Evolutionary conservation across 306 rosid genomes (phyloP).

Genomic region (Lupinus albus): DNA sequence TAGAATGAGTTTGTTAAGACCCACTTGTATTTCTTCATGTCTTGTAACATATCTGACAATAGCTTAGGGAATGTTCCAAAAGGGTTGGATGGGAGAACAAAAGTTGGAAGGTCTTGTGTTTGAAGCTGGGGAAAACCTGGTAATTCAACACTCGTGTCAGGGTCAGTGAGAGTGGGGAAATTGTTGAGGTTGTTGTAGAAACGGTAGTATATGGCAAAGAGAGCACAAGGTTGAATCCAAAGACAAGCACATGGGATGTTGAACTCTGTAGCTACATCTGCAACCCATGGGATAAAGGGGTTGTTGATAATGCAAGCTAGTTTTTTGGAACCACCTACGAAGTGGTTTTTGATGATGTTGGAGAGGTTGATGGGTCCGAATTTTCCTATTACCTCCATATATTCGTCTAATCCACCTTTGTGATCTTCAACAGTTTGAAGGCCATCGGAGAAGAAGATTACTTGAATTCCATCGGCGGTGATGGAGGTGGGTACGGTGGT

Average conservation of each 20-base stretch:
- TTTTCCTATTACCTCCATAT: conserved; percentile 40
- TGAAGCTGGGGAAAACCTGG: conserved; percentile 49
- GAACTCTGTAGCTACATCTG: conserved; percentile 44
- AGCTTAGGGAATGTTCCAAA: conserved; percentile 4
- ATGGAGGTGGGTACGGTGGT: conserved; percentile 35
- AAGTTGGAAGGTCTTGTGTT: conserved; percentile 54
- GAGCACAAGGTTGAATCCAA: conserved; percentile 64
- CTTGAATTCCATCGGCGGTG: conserved; percentile 46
- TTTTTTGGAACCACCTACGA: conserved; percentile 19
- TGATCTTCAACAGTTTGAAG: background rate
- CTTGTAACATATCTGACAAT: conserved; percentile 28
- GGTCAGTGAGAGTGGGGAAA: conserved; percentile 40
- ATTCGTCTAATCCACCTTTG: background rate
- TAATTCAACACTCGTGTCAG: conserved; percentile 35
- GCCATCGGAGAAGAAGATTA: conserved; percentile 51
- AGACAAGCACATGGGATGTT: conserved; percentile 56
- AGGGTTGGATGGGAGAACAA: conserved; percentile 49
- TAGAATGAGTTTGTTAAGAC: conserved; percentile 49
- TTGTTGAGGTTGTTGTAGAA: conserved; percentile 43
- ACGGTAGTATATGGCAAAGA: conserved; percentile 49
- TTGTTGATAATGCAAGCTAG: conserved; percentile 54
- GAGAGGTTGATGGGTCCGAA: conserved; percentile 47
- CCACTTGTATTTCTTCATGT: conserved; percentile 53
- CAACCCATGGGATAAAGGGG: conserved; percentile 60
- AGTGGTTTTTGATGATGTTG: conserved; percentile 41